These are phyloP conservation scores for Trametes versicolor DNA, from an alignment of 1,284 basidiomycete species.

Conservation along the genomic window DNA sequence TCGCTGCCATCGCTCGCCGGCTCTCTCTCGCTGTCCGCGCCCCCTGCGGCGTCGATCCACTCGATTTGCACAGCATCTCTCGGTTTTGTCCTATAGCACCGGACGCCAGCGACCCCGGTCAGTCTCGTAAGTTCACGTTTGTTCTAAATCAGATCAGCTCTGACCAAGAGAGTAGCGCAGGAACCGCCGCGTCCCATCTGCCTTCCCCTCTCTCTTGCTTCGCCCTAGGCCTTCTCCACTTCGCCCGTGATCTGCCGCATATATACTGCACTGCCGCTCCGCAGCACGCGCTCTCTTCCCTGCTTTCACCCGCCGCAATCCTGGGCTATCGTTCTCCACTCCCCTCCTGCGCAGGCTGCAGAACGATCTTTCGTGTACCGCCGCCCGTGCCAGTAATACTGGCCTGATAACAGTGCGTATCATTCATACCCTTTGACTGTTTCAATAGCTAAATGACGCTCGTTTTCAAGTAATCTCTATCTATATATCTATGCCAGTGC, in stretches of 20 bases:
- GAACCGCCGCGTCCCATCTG: slow-evolving; percentile 16
- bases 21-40: slow-evolving; percentile 9
- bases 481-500: slow-evolving; percentile 40
- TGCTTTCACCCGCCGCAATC: slow-evolving; percentile 10
- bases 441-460: slow-evolving; percentile 15
- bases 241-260: slow-evolving; percentile 17
- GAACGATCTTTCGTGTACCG: slow-evolving; percentile 12
- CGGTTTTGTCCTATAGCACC: not conserved
- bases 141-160: slow-evolving; percentile 22
- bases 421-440: not conserved
- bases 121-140: slow-evolving; percentile 20
- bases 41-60: slow-evolving; percentile 10
- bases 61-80: not conserved
- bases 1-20: not conserved
- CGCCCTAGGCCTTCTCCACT: slow-evolving; percentile 16
- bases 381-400: slow-evolving; percentile 9
- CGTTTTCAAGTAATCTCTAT: slow-evolving; percentile 26
- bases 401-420: slow-evolving; percentile 23
- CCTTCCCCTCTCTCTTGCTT: slow-evolving; percentile 16
- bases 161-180: slow-evolving; percentile 23
- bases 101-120: slow-evolving; percentile 12
- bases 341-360: slow-evolving; percentile 30
- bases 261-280: slow-evolving; percentile 15
- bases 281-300: slow-evolving; percentile 5
- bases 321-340: slow-evolving; percentile 8